A percentile compares a stretch with the other conserved stretches of the same genome.
phyloP scores from a whole-genome alignment of 2,329 filamentous ascomycete species.

The Colletotrichum shisoi region DNA sequence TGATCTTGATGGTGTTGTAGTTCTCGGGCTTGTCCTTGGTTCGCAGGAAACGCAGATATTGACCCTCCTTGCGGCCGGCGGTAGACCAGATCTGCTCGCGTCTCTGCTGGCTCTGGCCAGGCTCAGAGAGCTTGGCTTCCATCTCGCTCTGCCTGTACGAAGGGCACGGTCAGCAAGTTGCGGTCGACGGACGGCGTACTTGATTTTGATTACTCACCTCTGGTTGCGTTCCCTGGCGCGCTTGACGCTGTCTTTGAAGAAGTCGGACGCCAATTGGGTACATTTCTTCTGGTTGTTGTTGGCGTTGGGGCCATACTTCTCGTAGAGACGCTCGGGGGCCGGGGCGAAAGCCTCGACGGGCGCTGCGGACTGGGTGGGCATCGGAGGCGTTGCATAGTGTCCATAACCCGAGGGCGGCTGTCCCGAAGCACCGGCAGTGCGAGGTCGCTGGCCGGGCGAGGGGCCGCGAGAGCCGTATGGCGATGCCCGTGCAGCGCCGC shows the following conservation, averaged over 20 bases:
- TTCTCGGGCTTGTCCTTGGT: constrained; percentile 94
- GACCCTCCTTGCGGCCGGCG: constrained; percentile 86
- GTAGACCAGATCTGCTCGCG: constrained; percentile 86
- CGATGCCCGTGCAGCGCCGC: constrained; percentile 72
- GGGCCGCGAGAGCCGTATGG: constrained; percentile 73
- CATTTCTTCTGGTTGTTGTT: constrained; percentile 77
- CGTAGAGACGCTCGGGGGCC: constrained; percentile 85
- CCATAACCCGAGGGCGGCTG: constrained; percentile 69
- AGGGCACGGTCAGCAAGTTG: neutral
- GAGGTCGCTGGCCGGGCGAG: constrained; percentile 77
- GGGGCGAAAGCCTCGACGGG: constrained; percentile 77
- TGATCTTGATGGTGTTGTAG: constrained; percentile 96
- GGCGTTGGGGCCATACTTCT: constrained; percentile 72
- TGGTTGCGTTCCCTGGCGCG: constrained; percentile 93
- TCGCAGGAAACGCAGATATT: constrained; percentile 91
- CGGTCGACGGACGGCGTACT: neutral
- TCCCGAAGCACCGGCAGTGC: constrained; percentile 77
- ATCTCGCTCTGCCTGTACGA: constrained; percentile 82
- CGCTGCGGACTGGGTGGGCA: constrained; percentile 64
- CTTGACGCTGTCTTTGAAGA: constrained; percentile 99
- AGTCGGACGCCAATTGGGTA: constrained; percentile 78
- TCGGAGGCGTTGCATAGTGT: constrained; percentile 72
- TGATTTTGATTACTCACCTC: constrained; percentile 67
- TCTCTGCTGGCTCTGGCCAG: constrained; percentile 74
- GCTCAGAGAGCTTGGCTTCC: constrained; percentile 82